Evolutionary conservation across 2,329 filamentous ascomycete genomes (phyloP).

Genomic region (Boeremia lycopersici): DNA sequence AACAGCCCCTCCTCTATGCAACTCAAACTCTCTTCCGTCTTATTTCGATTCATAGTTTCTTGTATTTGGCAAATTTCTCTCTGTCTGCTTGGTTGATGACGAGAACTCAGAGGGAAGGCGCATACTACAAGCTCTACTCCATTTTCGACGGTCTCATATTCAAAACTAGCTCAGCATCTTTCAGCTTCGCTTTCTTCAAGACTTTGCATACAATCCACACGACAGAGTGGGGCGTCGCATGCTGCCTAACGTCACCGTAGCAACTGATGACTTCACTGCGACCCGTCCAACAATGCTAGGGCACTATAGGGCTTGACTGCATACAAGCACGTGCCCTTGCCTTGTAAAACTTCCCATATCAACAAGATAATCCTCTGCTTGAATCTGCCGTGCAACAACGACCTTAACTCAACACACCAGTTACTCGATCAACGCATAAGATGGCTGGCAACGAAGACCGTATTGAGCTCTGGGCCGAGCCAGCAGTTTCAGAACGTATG

Average conservation of each 20-base stretch:
- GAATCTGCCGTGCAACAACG: background rate
- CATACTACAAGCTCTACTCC: too few species aligned
- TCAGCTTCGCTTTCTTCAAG: background rate
- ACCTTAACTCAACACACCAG: background rate
- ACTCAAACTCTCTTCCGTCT: too few species aligned
- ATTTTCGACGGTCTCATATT: too few species aligned
- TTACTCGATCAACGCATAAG: background rate
- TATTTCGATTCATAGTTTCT: too few species aligned
- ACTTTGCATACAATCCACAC: background rate
- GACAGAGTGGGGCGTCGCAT: background rate
- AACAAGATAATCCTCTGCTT: background rate
- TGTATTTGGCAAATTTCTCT: too few species aligned
- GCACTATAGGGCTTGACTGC: background rate
- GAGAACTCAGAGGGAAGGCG: too few species aligned
- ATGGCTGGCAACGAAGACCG: too few species aligned
- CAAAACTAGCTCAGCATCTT: too few species aligned
- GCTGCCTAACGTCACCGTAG: background rate
- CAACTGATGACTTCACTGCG: slow-evolving; percentile 1
- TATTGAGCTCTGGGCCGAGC: background rate
- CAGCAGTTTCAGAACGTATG: background rate
- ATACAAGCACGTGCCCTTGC: background rate
- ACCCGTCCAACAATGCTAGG: background rate
- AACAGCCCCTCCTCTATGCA: too few species aligned
- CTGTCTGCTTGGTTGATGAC: too few species aligned
- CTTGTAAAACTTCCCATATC: background rate